Percentiles rank a stretch among this genome's conserved stretches.
Evolutionary conservation across 2,329 filamentous ascomycete species (phyloP).

Genomic region (Davidsoniella neocaledoniae): DNA sequence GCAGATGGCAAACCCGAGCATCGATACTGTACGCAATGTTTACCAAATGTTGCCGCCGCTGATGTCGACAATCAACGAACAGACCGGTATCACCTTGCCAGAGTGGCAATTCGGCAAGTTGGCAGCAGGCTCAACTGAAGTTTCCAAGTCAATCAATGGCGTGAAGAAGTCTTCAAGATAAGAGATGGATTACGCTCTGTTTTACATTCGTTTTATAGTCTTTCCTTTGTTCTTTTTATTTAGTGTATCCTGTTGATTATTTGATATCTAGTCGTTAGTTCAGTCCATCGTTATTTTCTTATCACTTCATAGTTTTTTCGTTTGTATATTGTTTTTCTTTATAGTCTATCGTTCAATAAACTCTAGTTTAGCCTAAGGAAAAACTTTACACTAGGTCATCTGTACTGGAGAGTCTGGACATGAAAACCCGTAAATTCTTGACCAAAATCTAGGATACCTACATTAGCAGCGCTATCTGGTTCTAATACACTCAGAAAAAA

Average conservation of each 20-base stretch:
- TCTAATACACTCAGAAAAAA: too few species aligned
- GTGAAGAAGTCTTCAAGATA: conserved; percentile 2
- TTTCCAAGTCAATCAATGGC: conserved; percentile 16
- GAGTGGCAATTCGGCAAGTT: conserved; percentile 51
- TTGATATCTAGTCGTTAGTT: background rate
- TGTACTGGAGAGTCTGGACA: too few species aligned
- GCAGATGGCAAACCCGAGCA: conserved; percentile 15
- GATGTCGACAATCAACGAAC: conserved; percentile 72
- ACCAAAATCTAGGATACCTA: too few species aligned
- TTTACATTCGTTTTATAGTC: background rate
- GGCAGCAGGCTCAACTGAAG: conserved; percentile 18
- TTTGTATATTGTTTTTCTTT: background rate
- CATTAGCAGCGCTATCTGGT: too few species aligned
- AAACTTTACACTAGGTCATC: too few species aligned
- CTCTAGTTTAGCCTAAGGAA: too few species aligned
- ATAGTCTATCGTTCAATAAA: too few species aligned
- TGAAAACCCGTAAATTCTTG: too few species aligned
- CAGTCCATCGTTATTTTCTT: background rate
- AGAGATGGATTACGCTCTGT: background rate
- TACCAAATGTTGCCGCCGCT: conserved; percentile 74
- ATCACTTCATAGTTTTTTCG: background rate
- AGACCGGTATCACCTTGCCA: conserved; percentile 68
- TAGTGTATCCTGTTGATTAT: background rate
- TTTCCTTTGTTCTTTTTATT: background rate
- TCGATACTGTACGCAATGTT: conserved; percentile 59